Evolutionary conservation across 2,329 filamentous ascomycete species (phyloP).

Genomic region (Didymella arachidicola): DNA sequence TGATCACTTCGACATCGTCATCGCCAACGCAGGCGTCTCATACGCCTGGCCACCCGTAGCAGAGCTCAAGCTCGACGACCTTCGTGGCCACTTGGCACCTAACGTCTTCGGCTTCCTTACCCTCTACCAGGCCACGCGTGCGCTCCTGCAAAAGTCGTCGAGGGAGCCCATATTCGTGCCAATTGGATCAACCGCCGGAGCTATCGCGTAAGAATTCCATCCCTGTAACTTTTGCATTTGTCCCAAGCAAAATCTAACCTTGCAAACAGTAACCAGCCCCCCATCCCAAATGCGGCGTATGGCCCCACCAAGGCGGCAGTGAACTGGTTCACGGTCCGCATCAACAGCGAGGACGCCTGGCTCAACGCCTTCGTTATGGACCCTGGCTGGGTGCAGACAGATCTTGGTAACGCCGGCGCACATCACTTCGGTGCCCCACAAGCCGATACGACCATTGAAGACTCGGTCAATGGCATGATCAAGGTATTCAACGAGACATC

Average conservation of each 20-base stretch:
- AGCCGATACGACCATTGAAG: neutral
- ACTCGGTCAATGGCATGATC: slow-evolving; percentile 9
- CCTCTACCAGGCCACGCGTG: slow-evolving; percentile 24
- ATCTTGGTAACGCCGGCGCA: slow-evolving; percentile 2
- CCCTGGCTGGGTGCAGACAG: slow-evolving; percentile 13
- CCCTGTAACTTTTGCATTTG: neutral
- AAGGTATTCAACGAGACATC: slow-evolving; percentile 9
- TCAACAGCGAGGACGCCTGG: slow-evolving; percentile 7
- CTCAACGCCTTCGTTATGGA: slow-evolving; percentile 10
- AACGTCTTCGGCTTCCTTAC: slow-evolving; percentile 25
- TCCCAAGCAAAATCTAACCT: neutral
- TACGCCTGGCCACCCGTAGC: slow-evolving; percentile 10
- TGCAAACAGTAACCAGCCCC: slow-evolving; percentile 4
- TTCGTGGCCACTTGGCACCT: slow-evolving; percentile 16
- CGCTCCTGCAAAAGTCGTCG: slow-evolving; percentile 18
- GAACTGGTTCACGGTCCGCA: slow-evolving; percentile 9
- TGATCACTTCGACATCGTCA: slow-evolving; percentile 2
- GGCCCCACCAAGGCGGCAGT: slow-evolving; percentile 9
- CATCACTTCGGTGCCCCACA: slow-evolving; percentile 7
- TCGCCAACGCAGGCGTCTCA: slow-evolving; percentile 4
- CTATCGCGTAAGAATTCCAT: slow-evolving; percentile 6
- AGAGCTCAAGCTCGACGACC: slow-evolving; percentile 8
- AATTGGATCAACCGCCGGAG: slow-evolving; percentile 22
- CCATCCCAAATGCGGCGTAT: slow-evolving; percentile 11
- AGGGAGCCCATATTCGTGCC: slow-evolving; percentile 18